These are phyloP conservation scores for Lipomyces yarrowii DNA, from an alignment of 1,139 yeast species.

Conservation along the genomic window DNA sequence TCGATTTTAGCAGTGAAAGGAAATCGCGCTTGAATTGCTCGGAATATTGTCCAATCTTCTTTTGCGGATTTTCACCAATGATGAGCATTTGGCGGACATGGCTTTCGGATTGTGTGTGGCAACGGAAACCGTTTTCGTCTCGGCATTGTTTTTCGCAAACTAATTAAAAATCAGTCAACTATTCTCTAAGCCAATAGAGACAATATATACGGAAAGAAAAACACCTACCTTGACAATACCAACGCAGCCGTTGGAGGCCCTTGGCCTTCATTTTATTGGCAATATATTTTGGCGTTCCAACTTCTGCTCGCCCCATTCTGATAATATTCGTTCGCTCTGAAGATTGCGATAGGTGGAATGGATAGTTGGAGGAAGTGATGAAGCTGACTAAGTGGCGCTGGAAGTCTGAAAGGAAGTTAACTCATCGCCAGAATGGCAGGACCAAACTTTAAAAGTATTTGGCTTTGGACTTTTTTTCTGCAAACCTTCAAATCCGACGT, in stretches of 20 bases:
- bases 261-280: constrained; percentile 77
- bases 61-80: constrained; percentile 49
- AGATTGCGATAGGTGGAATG: not conserved
- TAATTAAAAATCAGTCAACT: constrained; percentile 10
- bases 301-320: constrained; percentile 52
- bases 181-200: not conserved
- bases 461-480: not conserved
- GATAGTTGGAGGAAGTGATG: not conserved
- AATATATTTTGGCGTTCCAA: constrained; percentile 80
- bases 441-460: not conserved
- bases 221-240: constrained; percentile 67
- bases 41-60: constrained; percentile 63
- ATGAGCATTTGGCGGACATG: constrained; percentile 61
- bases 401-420: not conserved
- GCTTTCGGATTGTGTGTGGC: constrained; percentile 77
- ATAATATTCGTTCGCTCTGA: not conserved
- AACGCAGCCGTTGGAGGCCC: constrained; percentile 83
- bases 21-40: constrained; percentile 64
- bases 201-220: not conserved
- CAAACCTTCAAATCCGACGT: too few relatives aligned
- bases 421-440: not conserved
- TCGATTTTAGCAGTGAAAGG: constrained; percentile 58
- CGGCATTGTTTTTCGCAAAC: constrained; percentile 90
- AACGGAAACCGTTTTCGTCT: constrained; percentile 92
- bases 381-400: not conserved